Base-by-base conservation (phyloP, 1,284 basidiomycete genomes). In the Irpex rosettiformis region DNA sequence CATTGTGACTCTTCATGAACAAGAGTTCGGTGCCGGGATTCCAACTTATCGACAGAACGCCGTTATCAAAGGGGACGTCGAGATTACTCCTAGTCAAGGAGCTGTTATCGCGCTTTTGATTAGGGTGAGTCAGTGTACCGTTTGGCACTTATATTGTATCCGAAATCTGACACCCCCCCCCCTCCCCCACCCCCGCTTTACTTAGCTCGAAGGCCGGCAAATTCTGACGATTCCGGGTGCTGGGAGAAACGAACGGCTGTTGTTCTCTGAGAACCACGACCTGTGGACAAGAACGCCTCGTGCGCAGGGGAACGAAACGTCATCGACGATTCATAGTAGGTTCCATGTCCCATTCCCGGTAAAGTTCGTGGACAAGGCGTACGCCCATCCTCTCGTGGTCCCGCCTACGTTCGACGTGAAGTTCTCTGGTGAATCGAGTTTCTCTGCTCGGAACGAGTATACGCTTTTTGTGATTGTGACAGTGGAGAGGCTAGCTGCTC, bases 131-230 rank as follows among this genome's bases (percentile, higher is more conserved):
- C 25, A 47, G n/a, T n/a, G n/a, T n/a, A n/a, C n/a, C n/a, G n/a
- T n/a, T n/a, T n/a, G n/a, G n/a, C n/a, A n/a, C n/a, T n/a, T n/a
- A n/a, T n/a, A n/a, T n/a, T n/a, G n/a, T n/a, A n/a, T n/a, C n/a
- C n/a, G n/a, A n/a, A n/a, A n/a, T n/a, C n/a, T n/a, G n/a, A n/a
- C n/a, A n/a, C n/a, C n/a, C n/a, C n/a, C n/a, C n/a, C n/a, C n/a
- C n/a, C n/a, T n/a, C n/a, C n/a, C n/a, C n/a, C n/a, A n/a, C n/a
- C n/a, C n/a, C n/a, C n/a, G n/a, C n/a, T n/a, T n/a, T n/a, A n/a
- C n/a, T n/a, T n/a, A 87, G 85, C 63, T 88, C n/a, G 75, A 79
- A 58, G 83, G 81, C 21, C 78, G 74, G 62, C 67, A 86, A 54
- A 73, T 76, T 45, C 62, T 79, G 6, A 73, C 70, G 3, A 69